These are phyloP conservation scores for Aphanomyces stellatus DNA, from an alignment of 352 stramenopile genomes.

Conservation along the genomic window DNA sequence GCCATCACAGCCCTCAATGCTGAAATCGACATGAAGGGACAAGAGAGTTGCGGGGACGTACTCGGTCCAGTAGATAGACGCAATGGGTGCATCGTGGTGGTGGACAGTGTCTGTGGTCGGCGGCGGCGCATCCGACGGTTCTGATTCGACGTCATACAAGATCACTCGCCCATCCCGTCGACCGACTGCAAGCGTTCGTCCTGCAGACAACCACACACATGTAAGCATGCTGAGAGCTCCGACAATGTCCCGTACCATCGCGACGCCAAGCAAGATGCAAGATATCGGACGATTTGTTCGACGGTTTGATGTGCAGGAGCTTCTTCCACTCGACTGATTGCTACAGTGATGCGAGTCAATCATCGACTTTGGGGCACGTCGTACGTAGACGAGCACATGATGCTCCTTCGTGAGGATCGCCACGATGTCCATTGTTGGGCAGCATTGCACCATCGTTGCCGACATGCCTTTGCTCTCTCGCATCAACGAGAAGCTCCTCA, in stretches of 20 bases:
- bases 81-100: neutral
- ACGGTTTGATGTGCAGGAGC: conserved; percentile 55
- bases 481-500: conserved; percentile 45
- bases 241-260: conserved; percentile 29
- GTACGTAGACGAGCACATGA: conserved; percentile 63
- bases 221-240: too few species aligned
- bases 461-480: conserved; percentile 57
- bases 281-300: conserved; percentile 48
- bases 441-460: conserved; percentile 41
- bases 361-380: conserved; percentile 16
- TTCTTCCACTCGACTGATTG: conserved; percentile 70
- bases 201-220: too few species aligned
- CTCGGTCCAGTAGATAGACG: neutral
- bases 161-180: conserved; percentile 59
- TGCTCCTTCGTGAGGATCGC: conserved; percentile 56
- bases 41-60: neutral
- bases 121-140: neutral
- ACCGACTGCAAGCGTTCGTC: conserved; percentile 51
- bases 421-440: conserved; percentile 71
- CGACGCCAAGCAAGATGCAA: conserved; percentile 50
- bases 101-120: neutral
- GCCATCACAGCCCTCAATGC: neutral
- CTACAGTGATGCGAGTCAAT: conserved; percentile 23
- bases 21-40: neutral
- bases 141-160: conserved; percentile 56